phyloP scores from a whole-genome alignment of 306 rosid genomes.

The Cucurbita moschata region DNA sequence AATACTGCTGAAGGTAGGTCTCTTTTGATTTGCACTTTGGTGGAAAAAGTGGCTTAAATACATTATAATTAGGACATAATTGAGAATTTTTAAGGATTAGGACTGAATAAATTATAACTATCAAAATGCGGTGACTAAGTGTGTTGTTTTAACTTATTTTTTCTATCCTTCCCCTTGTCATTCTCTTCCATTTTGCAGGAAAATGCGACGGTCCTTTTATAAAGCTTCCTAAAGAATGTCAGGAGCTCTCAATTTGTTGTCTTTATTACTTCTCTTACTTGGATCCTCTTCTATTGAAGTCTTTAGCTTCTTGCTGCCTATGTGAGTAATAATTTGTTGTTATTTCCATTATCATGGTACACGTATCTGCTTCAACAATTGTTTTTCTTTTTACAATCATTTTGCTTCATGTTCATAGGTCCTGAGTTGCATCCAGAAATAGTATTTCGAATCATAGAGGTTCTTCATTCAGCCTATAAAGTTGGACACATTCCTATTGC shows the following conservation, averaged over 20 bases:
- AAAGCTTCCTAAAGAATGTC: conserved; percentile 59
- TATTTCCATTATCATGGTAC: neutral
- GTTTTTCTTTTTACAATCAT: neutral
- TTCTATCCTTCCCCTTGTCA: conserved; percentile 3
- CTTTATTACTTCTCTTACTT: conserved; percentile 52
- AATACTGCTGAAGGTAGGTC: conserved; percentile 42
- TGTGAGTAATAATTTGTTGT: conserved; percentile 30
- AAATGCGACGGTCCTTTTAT: conserved; percentile 54
- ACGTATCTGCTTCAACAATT: neutral
- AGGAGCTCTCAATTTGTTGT: conserved; percentile 65
- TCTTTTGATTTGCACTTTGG: neutral
- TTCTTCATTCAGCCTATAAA: conserved; percentile 51
- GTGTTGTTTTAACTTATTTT: neutral
- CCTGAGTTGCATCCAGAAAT: conserved; percentile 43
- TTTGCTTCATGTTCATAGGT: conserved; percentile 32
- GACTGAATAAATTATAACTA: neutral
- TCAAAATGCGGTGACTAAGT: neutral
- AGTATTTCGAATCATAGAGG: conserved; percentile 40
- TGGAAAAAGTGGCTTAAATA: too few relatives aligned
- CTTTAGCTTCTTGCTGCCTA: conserved; percentile 63
- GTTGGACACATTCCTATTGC: conserved; percentile 41
- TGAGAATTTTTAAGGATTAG: neutral
- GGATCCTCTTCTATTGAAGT: conserved; percentile 40
- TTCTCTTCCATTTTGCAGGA: conserved; percentile 35
- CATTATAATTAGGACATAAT: neutral